Evolutionary conservation across 768 basidiomycete genomes (phyloP).

Genomic region (Russula lepida): DNA sequence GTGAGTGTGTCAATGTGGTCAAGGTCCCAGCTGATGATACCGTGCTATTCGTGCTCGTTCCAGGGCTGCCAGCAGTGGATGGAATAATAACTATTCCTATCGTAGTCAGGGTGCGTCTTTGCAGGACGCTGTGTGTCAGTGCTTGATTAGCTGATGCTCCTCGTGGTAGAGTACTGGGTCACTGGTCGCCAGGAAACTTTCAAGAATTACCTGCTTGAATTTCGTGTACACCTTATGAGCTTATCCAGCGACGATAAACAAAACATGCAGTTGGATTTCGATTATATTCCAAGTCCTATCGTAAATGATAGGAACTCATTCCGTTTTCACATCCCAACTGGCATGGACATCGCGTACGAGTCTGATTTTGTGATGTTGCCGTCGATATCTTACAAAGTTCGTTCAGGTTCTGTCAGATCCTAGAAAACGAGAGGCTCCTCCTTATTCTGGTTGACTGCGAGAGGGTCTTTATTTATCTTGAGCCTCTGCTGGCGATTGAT

Average conservation of each 20-base stretch:
- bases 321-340: background rate
- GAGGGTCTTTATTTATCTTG: conserved; percentile 11
- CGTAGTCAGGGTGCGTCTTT: background rate
- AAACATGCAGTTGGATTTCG: conserved; percentile 3
- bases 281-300: conserved; percentile 4
- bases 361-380: background rate
- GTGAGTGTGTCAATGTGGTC: background rate
- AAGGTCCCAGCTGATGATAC: background rate
- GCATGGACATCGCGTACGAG: background rate
- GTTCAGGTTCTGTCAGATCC: conserved; percentile 10
- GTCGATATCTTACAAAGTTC: background rate
- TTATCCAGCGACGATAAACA: conserved; percentile 12
- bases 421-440: conserved; percentile 14
- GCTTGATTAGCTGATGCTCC: background rate
- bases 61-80: background rate
- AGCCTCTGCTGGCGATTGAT: background rate
- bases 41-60: background rate
- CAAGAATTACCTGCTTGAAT: background rate
- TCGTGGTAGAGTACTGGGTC: conserved; percentile 2
- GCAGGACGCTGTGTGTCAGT: background rate
- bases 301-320: background rate
- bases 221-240: background rate
- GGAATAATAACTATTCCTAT: background rate
- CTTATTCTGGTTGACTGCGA: conserved; percentile 3
- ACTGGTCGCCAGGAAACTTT: background rate